These are phyloP conservation scores for Chalaropsis thielavioides DNA, from an alignment of 2,329 filamentous ascomycete species.

Conservation along the genomic window DNA sequence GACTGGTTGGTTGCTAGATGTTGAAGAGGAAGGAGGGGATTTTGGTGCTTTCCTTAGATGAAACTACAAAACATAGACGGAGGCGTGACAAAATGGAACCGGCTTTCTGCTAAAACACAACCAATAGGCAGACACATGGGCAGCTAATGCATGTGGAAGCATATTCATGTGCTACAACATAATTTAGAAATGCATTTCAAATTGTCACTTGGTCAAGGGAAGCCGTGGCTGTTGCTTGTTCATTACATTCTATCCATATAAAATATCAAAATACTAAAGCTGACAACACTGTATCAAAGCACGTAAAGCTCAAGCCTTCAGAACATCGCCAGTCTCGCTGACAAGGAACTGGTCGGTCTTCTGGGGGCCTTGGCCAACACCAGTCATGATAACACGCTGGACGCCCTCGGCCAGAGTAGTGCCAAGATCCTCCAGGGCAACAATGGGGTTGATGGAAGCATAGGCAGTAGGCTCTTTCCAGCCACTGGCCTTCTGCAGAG, in stretches of 20 bases:
- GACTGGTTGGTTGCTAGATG: background rate
- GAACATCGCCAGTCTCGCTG: conserved; percentile 41
- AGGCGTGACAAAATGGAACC: background rate
- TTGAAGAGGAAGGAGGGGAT: background rate
- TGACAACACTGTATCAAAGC: background rate
- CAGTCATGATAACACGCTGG: conserved; percentile 76
- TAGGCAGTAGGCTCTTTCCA: conserved; percentile 48
- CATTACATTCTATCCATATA: background rate
- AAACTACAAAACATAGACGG: background rate
- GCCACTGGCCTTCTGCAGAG: conserved; percentile 49
- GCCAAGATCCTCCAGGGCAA: conserved; percentile 49
- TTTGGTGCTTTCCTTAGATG: background rate
- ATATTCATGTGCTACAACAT: background rate
- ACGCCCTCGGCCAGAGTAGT: conserved; percentile 61
- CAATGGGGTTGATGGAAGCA: conserved; percentile 34
- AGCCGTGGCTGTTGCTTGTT: background rate
- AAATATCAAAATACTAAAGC: background rate
- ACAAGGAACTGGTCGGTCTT: conserved; percentile 67
- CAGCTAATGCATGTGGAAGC: background rate
- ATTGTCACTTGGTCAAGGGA: background rate
- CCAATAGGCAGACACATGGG: background rate
- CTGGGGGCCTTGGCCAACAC: conserved; percentile 77
- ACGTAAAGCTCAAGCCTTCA: conserved; percentile 10
- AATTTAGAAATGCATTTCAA: background rate
- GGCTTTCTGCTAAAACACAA: background rate